Base-by-base conservation (phyloP, 331 rosid species). In the Phaseolus coccineus region DNA sequence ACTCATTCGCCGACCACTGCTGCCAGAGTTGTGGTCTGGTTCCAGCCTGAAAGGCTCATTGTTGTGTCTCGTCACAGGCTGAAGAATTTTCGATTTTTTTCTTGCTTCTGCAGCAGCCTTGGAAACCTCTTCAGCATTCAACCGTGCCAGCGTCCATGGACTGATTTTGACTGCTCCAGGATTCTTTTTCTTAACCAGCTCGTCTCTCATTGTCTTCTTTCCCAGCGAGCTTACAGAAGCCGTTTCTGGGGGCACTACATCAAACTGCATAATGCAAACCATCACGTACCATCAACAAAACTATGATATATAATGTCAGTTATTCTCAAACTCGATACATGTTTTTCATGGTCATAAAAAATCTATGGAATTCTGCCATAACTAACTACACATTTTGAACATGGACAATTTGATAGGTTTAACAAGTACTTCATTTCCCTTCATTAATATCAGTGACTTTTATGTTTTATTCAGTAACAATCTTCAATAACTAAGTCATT, bases 51-150 rank as follows among this genome's bases (percentile, higher is more conserved):
- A 91, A 4, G 94, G 80, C 4, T 84, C 84, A 2, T 85, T 86
- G 9, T 86, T 61, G 14, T 72, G 89, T 77, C 96, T 90, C 58
- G 75, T 56, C 76, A 96, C 94, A 3, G 99, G 98, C 86, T 90
- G 98, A 78, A 96, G 88, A 81, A 93, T 91, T 81, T 91, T 96
- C 27, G 99, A 96, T 77, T 89, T 96, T 67, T 93, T 96, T 74
- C 99, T 90, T 46, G 99, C 99, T 83, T 96, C 98, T 57, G 99
- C 99, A 1, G 99, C 98, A 15, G 97, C 98, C 83, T 86, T 96
- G 61, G 99, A 93, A 75, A 93, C 94, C 84, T 96, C 96, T 77
- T 93, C 99, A 50, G 91, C 93, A 69, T 96, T 96, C 71, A 93
- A 80, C 37, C 96, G 88, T 19, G 99, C 99, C 82, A 96, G 84